Conservation (phyloP, 495 filamentous ascomycete genomes). For the Daldinia concentrica region DNA sequence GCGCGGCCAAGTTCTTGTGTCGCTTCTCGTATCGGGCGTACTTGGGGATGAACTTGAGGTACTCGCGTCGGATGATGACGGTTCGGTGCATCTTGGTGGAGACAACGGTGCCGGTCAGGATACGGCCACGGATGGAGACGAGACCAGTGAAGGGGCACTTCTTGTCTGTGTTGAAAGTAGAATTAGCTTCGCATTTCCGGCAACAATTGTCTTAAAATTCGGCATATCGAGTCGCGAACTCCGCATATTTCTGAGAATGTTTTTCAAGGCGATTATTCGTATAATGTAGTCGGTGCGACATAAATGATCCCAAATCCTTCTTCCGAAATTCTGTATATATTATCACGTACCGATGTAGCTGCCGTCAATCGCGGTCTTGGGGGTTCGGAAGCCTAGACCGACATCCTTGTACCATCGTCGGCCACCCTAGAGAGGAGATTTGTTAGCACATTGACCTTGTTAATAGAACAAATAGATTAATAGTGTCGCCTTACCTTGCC, state of each 20-base stretch:
- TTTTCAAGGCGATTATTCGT: neutral
- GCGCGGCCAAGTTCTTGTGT: conserved; percentile 99
- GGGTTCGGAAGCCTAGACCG: conserved; percentile 97
- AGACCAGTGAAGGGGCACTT: conserved; percentile 99
- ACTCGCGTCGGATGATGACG: conserved; percentile 98
- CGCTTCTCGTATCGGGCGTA: conserved; percentile 99
- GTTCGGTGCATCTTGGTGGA: conserved; percentile 99
- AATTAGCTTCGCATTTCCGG: conserved; percentile 31
- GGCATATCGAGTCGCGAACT: neutral
- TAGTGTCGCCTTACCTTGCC: conserved; percentile 68
- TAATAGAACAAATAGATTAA: neutral
- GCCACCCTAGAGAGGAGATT: conserved; percentile 54
- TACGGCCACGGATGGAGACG: conserved; percentile 99
- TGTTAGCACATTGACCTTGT: neutral
- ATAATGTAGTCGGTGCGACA: neutral
- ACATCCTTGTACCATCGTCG: conserved; percentile 99
- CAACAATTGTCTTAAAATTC: neutral
- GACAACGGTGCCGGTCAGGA: conserved; percentile 97
- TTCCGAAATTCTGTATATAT: conserved; percentile 12
- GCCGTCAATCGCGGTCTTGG: conserved; percentile 96
- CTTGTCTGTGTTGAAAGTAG: conserved; percentile 76
- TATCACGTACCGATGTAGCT: conserved; percentile 92
- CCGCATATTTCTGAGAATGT: neutral
- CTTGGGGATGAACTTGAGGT: conserved; percentile 99
- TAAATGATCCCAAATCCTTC: neutral